Percentiles rank a stretch among this genome's conserved stretches.
Conservation (phyloP, 2,329 filamentous ascomycete genomes). For the Penicillium griseofulvum region DNA sequence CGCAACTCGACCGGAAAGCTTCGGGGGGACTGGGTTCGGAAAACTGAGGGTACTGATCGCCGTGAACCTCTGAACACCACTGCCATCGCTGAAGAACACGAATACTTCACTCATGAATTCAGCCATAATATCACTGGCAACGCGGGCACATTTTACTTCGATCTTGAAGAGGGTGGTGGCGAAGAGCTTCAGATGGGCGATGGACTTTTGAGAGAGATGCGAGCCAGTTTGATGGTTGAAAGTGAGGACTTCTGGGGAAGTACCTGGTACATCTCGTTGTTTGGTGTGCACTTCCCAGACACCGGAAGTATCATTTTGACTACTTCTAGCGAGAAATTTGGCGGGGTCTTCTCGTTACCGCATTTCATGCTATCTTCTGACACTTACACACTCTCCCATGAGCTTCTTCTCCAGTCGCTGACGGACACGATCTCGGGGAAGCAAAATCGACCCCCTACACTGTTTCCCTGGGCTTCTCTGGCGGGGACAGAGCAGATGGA, state of each 20-base stretch:
- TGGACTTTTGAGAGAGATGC: conserved; percentile 65
- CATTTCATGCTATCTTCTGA: conserved; percentile 67
- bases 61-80: conserved; percentile 60
- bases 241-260: conserved; percentile 68
- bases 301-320: conserved; percentile 76
- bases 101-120: conserved; percentile 68
- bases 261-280: conserved; percentile 74
- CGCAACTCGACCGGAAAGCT: conserved; percentile 75
- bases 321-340: conserved; percentile 90
- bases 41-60: conserved; percentile 49
- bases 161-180: conserved; percentile 58
- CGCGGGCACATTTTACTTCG: conserved; percentile 67
- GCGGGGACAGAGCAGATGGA: conserved; percentile 50
- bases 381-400: conserved; percentile 57
- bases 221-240: conserved; percentile 68
- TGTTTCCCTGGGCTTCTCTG: conserved; percentile 73
- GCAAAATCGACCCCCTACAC: conserved; percentile 58
- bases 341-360: conserved; percentile 85
- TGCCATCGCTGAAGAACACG: conserved; percentile 61
- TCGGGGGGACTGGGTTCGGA: conserved; percentile 71
- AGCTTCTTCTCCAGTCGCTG: conserved; percentile 71
- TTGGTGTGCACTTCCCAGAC: conserved; percentile 83
- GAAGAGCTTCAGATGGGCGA: conserved; percentile 39
- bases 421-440: conserved; percentile 60
- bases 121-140: conserved; percentile 75